Evolutionary conservation across 1,284 basidiomycete species (phyloP).

Genomic region (Rhodotorula sp.): DNA sequence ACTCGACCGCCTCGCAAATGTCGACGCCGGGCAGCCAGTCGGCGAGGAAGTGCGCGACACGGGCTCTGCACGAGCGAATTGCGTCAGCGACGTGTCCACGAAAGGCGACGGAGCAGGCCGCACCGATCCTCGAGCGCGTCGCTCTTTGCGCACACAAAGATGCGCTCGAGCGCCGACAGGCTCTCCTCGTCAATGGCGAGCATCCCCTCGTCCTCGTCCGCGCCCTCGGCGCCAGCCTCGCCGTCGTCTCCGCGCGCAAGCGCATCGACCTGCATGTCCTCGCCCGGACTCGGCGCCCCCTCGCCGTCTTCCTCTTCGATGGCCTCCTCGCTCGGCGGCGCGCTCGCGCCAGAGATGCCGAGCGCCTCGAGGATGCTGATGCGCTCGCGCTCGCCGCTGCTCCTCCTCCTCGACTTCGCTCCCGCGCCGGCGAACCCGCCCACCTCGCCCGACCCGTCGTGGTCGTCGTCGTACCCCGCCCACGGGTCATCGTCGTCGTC

Average conservation of each 20-base stretch:
- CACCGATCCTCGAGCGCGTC: slow-evolving; percentile 74
- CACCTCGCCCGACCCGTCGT: slow-evolving; percentile 13
- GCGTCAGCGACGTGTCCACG: neutral
- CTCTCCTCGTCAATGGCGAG: slow-evolving; percentile 59
- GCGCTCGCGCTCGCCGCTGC: slow-evolving; percentile 3
- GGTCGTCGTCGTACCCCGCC: slow-evolving; percentile 4
- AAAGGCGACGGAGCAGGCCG: slow-evolving; percentile 15
- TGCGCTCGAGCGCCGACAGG: slow-evolving; percentile 82
- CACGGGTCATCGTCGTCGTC: neutral
- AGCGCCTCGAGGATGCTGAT: slow-evolving; percentile 4
- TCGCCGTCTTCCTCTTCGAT: neutral
- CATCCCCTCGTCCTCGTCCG: slow-evolving; percentile 2
- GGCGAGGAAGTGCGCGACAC: slow-evolving; percentile 77
- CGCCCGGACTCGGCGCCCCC: neutral
- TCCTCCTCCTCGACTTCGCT: neutral
- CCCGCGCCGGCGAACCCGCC: neutral
- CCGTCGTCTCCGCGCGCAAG: neutral
- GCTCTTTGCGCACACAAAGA: slow-evolving; percentile 89
- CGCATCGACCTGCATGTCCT: slow-evolving; percentile 32
- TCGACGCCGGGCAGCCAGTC: slow-evolving; percentile 72
- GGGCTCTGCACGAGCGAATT: slow-evolving; percentile 58
- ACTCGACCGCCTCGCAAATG: slow-evolving; percentile 87
- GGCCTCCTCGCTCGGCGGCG: neutral
- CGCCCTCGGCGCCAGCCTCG: neutral
- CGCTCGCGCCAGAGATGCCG: slow-evolving; percentile 1